A percentile compares a stretch with the other conserved stretches of the same genome.
Evolutionary conservation across 2,329 filamentous ascomycete genomes (phyloP).

Genomic region (Aspergillus flavus): DNA sequence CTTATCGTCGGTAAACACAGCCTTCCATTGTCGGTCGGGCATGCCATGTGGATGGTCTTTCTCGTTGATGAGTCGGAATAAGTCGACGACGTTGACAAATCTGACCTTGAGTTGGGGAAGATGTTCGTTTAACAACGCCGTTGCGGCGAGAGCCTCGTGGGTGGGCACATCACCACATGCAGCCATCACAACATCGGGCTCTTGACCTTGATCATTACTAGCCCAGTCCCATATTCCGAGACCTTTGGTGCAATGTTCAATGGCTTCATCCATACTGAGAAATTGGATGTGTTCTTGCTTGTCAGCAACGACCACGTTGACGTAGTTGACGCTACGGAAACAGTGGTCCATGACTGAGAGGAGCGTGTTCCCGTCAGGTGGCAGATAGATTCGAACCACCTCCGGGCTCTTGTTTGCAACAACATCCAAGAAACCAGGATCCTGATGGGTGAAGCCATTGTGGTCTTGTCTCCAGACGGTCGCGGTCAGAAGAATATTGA

Average conservation of each 20-base stretch:
- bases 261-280: constrained; percentile 71
- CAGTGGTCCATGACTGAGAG: constrained; percentile 78
- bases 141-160: constrained; percentile 73
- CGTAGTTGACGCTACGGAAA: constrained; percentile 72
- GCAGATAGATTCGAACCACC: constrained; percentile 78
- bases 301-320: constrained; percentile 78
- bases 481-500: constrained; percentile 78
- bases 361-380: constrained; percentile 77
- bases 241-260: constrained; percentile 77
- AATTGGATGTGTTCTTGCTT: constrained; percentile 80
- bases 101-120: constrained; percentile 74
- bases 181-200: constrained; percentile 77
- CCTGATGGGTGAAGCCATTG: constrained; percentile 82
- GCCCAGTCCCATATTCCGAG: constrained; percentile 78
- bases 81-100: constrained; percentile 77
- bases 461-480: constrained; percentile 83
- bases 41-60: constrained; percentile 74
- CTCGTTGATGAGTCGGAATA: constrained; percentile 76
- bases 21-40: constrained; percentile 64
- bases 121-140: constrained; percentile 70
- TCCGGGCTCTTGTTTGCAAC: constrained; percentile 79
- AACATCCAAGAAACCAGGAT: constrained; percentile 78
- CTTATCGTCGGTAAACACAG: constrained; percentile 71
- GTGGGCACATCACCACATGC: constrained; percentile 75
- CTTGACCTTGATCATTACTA: constrained; percentile 66